A percentile compares a stretch with the other conserved stretches of the same genome.
These are phyloP conservation scores for Pistacia vera DNA, from an alignment of 345 rosid genomes.

Conservation along the genomic window DNA sequence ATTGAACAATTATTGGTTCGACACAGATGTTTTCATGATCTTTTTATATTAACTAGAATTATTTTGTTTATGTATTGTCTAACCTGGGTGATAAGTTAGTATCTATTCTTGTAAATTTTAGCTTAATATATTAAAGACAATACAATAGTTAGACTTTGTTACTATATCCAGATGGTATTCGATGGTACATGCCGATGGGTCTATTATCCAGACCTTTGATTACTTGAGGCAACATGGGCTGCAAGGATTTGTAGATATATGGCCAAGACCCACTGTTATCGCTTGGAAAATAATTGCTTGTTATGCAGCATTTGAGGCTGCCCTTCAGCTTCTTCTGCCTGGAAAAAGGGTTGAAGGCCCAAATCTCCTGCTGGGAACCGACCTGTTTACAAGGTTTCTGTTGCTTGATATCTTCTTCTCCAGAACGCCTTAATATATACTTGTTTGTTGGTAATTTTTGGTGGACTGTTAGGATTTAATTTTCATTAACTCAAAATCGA, in stretches of 20 bases:
- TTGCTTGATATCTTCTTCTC: too few species aligned
- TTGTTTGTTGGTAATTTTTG: background rate
- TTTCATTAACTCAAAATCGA: background rate
- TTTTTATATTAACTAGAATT: background rate
- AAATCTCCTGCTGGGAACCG: too few species aligned
- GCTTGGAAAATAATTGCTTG: slow-evolving; percentile 75
- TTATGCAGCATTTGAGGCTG: too few species aligned
- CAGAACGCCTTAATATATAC: too few species aligned
- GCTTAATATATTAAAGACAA: background rate
- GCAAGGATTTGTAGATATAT: slow-evolving; percentile 67
- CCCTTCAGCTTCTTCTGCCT: too few species aligned
- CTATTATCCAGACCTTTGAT: slow-evolving; percentile 50
- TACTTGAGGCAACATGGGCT: slow-evolving; percentile 36
- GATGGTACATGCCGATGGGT: slow-evolving; percentile 93
- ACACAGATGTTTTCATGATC: background rate
- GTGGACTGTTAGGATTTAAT: background rate
- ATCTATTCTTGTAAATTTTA: background rate
- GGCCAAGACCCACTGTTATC: slow-evolving; percentile 77
- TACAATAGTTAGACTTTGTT: slow-evolving; percentile 2
- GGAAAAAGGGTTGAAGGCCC: too few species aligned
- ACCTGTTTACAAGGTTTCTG: too few species aligned
- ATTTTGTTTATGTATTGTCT: background rate
- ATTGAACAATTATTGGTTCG: background rate
- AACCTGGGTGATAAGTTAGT: background rate
- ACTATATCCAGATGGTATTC: slow-evolving; percentile 80